Evolutionary conservation across 768 basidiomycete species (phyloP), one percentile per base, ranked within the genome.

Genomic region (Phylloporus sp.): DNA sequence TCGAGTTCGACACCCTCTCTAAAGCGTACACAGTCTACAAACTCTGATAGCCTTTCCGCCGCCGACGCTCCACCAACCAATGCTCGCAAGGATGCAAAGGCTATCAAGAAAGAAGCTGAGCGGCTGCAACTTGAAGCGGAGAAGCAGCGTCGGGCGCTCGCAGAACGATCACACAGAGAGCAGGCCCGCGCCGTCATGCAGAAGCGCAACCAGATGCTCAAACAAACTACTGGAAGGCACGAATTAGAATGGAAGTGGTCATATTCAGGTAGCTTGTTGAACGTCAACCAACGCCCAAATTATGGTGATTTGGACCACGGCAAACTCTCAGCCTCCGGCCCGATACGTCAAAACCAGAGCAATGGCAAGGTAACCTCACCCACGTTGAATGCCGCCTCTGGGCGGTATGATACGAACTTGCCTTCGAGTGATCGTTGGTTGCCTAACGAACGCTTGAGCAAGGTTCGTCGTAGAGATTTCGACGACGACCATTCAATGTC

Each of bases 401-500:
- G 82, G 27, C 77, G 78, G 52, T 87, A 79, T 62, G 75, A 76
- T 36, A 65, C 62, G 16, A 64, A 66, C 10, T 56, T 64, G 45
- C 70, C 64, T 28, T 56, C 64, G 23, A 70, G 67, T 52, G 80
- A 77, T 54, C 79, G 78, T 74, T 79, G 82, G 68, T 23, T 56
- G 44, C 60, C 67, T 15, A 73, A 76, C 44, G 86, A 88, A 63
- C 79, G 85, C 23, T 68, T 86, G 63, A 72, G 79, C 49, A 94
- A 94, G 74, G 87, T 82, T 55, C 80, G 91, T 56, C 80, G 88
- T 64, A 74, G 88, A 64, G 89, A 92, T 60, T 86, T 80, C 58
- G 92, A 95, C 70, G 92, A 93, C 63, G 91, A 92, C 61, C 90
- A 88, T 63, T 94, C 92, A 27, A 88, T 91, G 80, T 91, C 90